Evolutionary conservation across 2,329 filamentous ascomycete genomes (phyloP), one percentile per base, ranked within the genome.

Genomic region (Colletotrichum navitas): DNA sequence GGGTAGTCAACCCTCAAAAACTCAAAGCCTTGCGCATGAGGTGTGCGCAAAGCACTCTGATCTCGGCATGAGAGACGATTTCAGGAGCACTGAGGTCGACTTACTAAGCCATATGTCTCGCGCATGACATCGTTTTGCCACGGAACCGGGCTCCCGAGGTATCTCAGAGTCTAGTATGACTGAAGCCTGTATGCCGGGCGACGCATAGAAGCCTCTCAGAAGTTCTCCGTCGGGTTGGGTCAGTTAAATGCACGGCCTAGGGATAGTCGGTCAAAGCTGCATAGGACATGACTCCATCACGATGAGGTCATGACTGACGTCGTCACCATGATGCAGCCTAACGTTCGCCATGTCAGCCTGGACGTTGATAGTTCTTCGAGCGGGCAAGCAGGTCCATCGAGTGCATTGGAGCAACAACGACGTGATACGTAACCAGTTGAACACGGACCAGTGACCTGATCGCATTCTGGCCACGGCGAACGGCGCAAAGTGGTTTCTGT

Each of bases 51-150:
- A 65, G 54, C 54, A 43, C 16, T 21, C 45, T 36, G 24, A 8
- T 47, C 36, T 5, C 2, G 26, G 63, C 63, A 71, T 71, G 63
- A 62, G 47, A 8, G 16, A 58, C 63, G 58, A 68, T 68, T 64
- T 68, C 68, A 70, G 60, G 29, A 16, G 34, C 52, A 34, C 55
- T 24, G 32, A 54, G 36, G 16, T 32, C 43, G 29, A 41, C 12
- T 60, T 29, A 51, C 21, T 29, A 10, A 36, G 21, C 45, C 45
- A 12, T n/a, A 24, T 26, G 45, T 41, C 68, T 54, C 12, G 43
- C 63, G 63, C 58, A 68, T 71, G 68, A 39, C 68, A 63, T 39
- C 26, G 63, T 41, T 24, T 59, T 59, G 52, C 45, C 64, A 43
- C 59, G 29, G 36, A 52, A 59, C 21, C 7, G 41, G 36, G 8